Conservation (phyloP, 2,329 filamentous ascomycete genomes). For the Talaromyces pinophilus region DNA sequence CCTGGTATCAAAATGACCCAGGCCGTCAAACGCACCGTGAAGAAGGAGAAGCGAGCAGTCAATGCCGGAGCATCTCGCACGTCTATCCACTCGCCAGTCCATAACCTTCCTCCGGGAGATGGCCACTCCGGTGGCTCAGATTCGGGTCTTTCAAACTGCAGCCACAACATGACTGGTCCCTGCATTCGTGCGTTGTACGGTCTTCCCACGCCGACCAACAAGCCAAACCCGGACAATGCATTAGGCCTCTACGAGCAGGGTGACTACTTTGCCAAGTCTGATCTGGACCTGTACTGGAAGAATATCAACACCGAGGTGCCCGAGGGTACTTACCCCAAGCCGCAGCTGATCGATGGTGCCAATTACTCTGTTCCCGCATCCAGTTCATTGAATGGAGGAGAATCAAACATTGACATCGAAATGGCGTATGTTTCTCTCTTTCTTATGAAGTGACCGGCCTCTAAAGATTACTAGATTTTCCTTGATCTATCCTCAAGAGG, state of each 20-base stretch:
- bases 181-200: constrained; percentile 22
- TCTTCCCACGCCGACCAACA: constrained; percentile 13
- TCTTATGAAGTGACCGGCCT: background rate
- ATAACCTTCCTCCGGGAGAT: background rate
- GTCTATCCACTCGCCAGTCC: background rate
- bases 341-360: constrained; percentile 33
- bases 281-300: constrained; percentile 23
- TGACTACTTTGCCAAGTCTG: constrained; percentile 23
- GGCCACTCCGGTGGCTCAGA: background rate
- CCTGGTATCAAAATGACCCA: constrained; percentile 23
- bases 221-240: constrained; percentile 15
- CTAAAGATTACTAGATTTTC: constrained; percentile 38
- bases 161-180: constrained; percentile 22
- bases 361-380: constrained; percentile 44
- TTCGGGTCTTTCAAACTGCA: constrained; percentile 14
- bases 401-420: constrained; percentile 58
- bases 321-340: constrained; percentile 20
- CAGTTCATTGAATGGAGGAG: constrained; percentile 40
- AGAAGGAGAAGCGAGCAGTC: constrained; percentile 5
- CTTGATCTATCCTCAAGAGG: constrained; percentile 55
- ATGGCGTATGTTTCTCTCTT: constrained; percentile 41
- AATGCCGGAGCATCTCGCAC: constrained; percentile 16
- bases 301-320: constrained; percentile 22
- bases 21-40: constrained; percentile 20
- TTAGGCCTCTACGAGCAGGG: constrained; percentile 24